A percentile compares a stretch with the other conserved stretches of the same genome.
Evolutionary conservation across 306 rosid species (phyloP).

Genomic region (Purshia tridentata): DNA sequence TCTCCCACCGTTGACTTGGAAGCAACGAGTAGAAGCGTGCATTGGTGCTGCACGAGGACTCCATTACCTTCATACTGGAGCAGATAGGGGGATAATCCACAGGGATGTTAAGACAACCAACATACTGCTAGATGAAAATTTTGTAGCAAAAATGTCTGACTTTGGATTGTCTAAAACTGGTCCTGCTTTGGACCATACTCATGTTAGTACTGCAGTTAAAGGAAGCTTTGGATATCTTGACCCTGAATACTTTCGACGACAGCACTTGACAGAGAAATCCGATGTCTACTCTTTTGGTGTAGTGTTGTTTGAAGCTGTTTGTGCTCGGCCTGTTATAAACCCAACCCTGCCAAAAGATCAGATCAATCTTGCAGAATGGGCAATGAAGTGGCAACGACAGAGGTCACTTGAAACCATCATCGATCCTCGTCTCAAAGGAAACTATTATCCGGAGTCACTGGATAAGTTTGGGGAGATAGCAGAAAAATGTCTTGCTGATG

Average conservation of each 20-base stretch:
- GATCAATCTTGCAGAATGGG: slow-evolving; percentile 98
- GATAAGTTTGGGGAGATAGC: slow-evolving; percentile 82
- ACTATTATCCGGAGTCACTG: slow-evolving; percentile 65
- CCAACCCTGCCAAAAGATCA: slow-evolving; percentile 90
- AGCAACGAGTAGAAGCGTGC: slow-evolving; percentile 84
- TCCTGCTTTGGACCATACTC: slow-evolving; percentile 86
- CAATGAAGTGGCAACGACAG: slow-evolving; percentile 81
- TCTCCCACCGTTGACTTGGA: slow-evolving; percentile 78
- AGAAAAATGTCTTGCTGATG: slow-evolving; percentile 88
- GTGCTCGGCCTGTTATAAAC: slow-evolving; percentile 92
- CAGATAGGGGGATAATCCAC: slow-evolving; percentile 89
- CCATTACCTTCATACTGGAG: slow-evolving; percentile 94
- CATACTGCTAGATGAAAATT: slow-evolving; percentile 74
- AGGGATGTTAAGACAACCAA: slow-evolving; percentile 96
- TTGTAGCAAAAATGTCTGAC: slow-evolving; percentile 91
- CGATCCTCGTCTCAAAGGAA: slow-evolving; percentile 58
- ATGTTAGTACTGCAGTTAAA: slow-evolving; percentile 96
- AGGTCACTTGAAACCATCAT: slow-evolving; percentile 61
- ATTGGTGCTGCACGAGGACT: slow-evolving; percentile 95
- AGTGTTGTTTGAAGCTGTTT: slow-evolving; percentile 79
- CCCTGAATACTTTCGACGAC: slow-evolving; percentile 88
- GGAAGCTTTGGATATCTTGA: slow-evolving; percentile 97
- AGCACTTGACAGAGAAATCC: slow-evolving; percentile 93
- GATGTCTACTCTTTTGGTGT: slow-evolving; percentile 95
- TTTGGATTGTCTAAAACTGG: slow-evolving; percentile 92